These are phyloP conservation scores for Trematosphaeria pertusa DNA, from an alignment of 2,329 filamentous ascomycete species.

Conservation along the genomic window DNA sequence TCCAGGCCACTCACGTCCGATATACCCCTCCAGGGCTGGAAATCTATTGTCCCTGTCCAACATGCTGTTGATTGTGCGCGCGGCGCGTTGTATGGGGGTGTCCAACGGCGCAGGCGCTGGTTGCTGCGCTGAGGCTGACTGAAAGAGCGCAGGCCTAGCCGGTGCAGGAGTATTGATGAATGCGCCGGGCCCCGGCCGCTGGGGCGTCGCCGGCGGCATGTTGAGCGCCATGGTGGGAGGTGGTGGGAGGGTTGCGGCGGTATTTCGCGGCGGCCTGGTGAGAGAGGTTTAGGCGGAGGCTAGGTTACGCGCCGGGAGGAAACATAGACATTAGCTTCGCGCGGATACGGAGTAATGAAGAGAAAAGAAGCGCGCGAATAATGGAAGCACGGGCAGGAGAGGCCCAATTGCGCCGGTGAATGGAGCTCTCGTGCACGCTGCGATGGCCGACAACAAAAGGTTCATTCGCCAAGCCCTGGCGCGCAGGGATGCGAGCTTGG, in stretches of 20 bases:
- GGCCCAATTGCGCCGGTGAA: slow-evolving; percentile 38
- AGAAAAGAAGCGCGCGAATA: slow-evolving; percentile 23
- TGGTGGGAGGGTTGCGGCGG: slow-evolving; percentile 11
- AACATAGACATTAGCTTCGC: slow-evolving; percentile 38
- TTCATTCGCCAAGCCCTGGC: slow-evolving; percentile 8
- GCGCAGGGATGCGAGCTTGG: slow-evolving; percentile 17
- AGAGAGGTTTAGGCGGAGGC: slow-evolving; percentile 33
- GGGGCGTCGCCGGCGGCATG: slow-evolving; percentile 59
- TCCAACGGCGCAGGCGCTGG: slow-evolving; percentile 31
- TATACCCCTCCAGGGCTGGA: slow-evolving; percentile 87
- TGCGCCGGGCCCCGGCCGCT: slow-evolving; percentile 76
- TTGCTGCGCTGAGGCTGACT: slow-evolving; percentile 35
- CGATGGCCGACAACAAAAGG: slow-evolving; percentile 39
- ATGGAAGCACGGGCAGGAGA: slow-evolving; percentile 21
- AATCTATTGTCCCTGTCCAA: slow-evolving; percentile 79
- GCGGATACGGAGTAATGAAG: slow-evolving; percentile 17
- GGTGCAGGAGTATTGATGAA: slow-evolving; percentile 78
- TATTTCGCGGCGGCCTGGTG: slow-evolving; percentile 28
- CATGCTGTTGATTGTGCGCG: slow-evolving; percentile 81
- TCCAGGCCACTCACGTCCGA: slow-evolving; percentile 70
- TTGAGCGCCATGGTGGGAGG: slow-evolving; percentile 36
- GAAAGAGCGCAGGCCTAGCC: slow-evolving; percentile 37
- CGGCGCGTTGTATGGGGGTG: slow-evolving; percentile 79
- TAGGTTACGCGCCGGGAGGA: slow-evolving; percentile 37
- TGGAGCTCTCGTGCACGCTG: slow-evolving; percentile 18